phyloP scores from a whole-genome alignment of 371 early-diverging fungal genomes.

The Mycotypha africana region DNA sequence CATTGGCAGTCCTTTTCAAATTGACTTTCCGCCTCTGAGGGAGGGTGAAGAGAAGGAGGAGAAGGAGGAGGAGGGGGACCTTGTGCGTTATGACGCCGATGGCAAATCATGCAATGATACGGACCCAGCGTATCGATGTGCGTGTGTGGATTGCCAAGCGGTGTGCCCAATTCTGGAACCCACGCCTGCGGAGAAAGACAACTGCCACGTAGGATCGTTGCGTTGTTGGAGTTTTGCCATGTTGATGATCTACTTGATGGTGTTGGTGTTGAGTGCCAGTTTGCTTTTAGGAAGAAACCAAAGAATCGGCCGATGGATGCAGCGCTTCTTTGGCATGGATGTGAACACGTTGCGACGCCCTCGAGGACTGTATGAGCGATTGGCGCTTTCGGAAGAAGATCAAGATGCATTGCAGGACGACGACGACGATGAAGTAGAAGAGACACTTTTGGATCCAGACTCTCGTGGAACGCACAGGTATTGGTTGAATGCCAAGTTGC shows the following conservation, averaged over 20 bases:
- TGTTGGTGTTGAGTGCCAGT: conserved; percentile 25
- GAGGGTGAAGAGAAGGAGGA: too few species aligned
- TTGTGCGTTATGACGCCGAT: conserved; percentile 31
- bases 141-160: conserved; percentile 68
- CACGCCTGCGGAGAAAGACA: conserved; percentile 40
- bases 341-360: conserved; percentile 2
- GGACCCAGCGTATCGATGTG: conserved; percentile 54
- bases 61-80: too few species aligned
- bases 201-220: conserved; percentile 45
- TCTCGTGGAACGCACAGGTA: conserved; percentile 57
- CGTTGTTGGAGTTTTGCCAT: conserved; percentile 60
- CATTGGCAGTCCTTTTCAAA: conserved; percentile 69
- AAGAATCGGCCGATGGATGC: conserved; percentile 9
- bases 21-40: conserved; percentile 50
- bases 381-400: conserved; percentile 44
- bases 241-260: conserved; percentile 41
- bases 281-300: conserved; percentile 21
- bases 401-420: conserved; percentile 32
- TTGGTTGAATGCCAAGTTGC: conserved; percentile 52
- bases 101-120: conserved; percentile 57
- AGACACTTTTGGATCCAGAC: conserved; percentile 49
- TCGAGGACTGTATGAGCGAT: conserved; percentile 45
- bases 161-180: conserved; percentile 57
- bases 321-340: conserved; percentile 11
- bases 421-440: conserved; percentile 30